Evolutionary conservation across 495 filamentous ascomycete species (phyloP).

Genomic region (Talaromyces thailandensis): DNA sequence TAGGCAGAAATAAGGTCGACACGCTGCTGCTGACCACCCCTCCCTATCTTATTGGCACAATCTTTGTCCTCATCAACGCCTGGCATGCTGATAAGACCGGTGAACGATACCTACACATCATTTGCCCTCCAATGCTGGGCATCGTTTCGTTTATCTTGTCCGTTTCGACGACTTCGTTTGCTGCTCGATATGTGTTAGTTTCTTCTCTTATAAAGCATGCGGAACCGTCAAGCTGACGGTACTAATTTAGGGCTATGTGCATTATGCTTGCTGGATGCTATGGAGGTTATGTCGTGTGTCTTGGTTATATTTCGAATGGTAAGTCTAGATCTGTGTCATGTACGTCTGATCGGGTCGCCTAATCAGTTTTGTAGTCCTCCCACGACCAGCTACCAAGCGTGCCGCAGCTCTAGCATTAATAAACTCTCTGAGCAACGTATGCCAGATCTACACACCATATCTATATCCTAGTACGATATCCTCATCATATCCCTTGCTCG

Average conservation of each 20-base stretch:
- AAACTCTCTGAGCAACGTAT: neutral
- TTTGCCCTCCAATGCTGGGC: neutral
- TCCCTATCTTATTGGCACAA: no score
- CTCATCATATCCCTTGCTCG: neutral
- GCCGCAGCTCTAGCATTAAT: neutral
- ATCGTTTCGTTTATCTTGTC: neutral
- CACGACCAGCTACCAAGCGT: neutral
- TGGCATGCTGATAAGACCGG: neutral
- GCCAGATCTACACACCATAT: neutral
- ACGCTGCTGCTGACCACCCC: no score
- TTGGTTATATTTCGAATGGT: neutral
- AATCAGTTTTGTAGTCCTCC: neutral
- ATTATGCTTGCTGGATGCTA: neutral
- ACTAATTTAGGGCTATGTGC: neutral
- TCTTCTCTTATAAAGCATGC: neutral
- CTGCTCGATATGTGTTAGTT: neutral
- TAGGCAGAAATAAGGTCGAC: no score
- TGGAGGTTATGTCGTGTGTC: neutral
- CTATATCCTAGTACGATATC: neutral
- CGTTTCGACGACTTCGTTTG: neutral
- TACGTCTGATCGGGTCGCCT: neutral
- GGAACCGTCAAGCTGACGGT: no score
- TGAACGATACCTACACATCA: neutral
- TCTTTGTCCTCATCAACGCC: no score
- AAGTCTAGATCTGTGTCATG: neutral